phyloP scores from a whole-genome alignment of 805 yeast species.

The Candida manassasensis region DNA sequence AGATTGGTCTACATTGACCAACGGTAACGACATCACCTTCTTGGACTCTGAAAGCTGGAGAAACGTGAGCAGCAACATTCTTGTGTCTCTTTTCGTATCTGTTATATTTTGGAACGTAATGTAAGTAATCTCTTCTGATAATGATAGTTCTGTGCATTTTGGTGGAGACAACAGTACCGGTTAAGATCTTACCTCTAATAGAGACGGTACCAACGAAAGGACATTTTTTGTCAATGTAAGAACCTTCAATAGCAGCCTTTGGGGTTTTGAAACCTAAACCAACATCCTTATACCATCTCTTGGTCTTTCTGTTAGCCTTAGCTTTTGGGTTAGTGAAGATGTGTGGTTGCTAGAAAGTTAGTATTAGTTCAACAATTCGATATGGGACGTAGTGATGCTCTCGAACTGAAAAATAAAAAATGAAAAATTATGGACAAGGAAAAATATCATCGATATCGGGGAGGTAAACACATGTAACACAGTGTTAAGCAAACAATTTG shows the following conservation, averaged over 20 bases:
- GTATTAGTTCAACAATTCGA: conserved; percentile 10
- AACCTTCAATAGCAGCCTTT: conserved; percentile 95
- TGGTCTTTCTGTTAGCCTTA: conserved; percentile 96
- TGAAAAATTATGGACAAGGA: too few relatives aligned
- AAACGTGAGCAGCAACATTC: conserved; percentile 99
- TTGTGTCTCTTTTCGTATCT: conserved; percentile 99
- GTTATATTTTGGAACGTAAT: conserved; percentile 99
- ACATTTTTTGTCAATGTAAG: conserved; percentile 99
- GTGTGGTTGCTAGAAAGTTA: conserved; percentile 86
- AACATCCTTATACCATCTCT: conserved; percentile 99
- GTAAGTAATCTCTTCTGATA: conserved; percentile 99
- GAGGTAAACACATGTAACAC: too few relatives aligned
- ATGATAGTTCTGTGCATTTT: conserved; percentile 99
- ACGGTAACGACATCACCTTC: conserved; percentile 99
- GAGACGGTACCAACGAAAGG: conserved; percentile 97
- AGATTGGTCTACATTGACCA: conserved; percentile 99
- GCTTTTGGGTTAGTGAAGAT: conserved; percentile 99
- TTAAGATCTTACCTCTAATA: conserved; percentile 98
- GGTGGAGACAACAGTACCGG: conserved; percentile 99
- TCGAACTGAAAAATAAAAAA: too few relatives aligned
- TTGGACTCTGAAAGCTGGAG: conserved; percentile 99
- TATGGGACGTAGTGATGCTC: neutral
- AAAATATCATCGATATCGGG: too few relatives aligned
- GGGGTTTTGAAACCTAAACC: conserved; percentile 99
- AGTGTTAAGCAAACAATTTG: too few relatives aligned